Evolutionary conservation across 1,284 basidiomycete species (phyloP), one percentile per base, ranked within the genome.

Genomic region (Marasmius oreades): DNA sequence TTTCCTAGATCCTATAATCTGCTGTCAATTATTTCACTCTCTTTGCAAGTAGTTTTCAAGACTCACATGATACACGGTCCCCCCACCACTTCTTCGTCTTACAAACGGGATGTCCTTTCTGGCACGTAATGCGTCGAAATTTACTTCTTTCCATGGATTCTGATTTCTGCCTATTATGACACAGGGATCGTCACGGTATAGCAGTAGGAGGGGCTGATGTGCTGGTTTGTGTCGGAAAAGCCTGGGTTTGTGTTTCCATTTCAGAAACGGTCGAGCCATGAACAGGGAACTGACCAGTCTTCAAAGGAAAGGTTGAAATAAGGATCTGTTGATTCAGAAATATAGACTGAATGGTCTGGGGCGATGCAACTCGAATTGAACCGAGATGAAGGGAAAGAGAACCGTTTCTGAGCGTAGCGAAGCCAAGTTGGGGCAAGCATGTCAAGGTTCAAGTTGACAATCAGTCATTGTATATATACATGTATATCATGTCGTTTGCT

Each of bases 121-220:
- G 24, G 44, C 46, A 6, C 58, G 55, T 10, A 91, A 77, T 7
- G 80, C 74, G 2, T 68, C 64, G 47, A 91, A 76, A 65, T 97
- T 95, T 58, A 95, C 87, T 71, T 99, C 97, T 69, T 93, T 95
- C 96, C 96, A 99, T 20, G 95, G 94, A 65, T 98, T 98, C 78
- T 99, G 96, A 70, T 98, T 97, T 52, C 96, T 80, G 0, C 97
- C 97, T 56, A 99, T 93, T 46, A 99, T 84, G 14, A 99, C 92
- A 65, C 95, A 96, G 1, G 95, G 93, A 0, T 75, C 70, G 69
- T 99, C 93, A 50, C 93, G 85, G 69, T 98, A 99, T 53, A 99
- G 73, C 53, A 98, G 81, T 24, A 98, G 79, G 31, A 96, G 76
- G 1, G 93, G 92, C 42, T 81, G 72, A 11, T 83, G 73, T 5